Evolutionary conservation across 306 rosid species (phyloP).

Genomic region (Hylodesmum podocarpum): DNA sequence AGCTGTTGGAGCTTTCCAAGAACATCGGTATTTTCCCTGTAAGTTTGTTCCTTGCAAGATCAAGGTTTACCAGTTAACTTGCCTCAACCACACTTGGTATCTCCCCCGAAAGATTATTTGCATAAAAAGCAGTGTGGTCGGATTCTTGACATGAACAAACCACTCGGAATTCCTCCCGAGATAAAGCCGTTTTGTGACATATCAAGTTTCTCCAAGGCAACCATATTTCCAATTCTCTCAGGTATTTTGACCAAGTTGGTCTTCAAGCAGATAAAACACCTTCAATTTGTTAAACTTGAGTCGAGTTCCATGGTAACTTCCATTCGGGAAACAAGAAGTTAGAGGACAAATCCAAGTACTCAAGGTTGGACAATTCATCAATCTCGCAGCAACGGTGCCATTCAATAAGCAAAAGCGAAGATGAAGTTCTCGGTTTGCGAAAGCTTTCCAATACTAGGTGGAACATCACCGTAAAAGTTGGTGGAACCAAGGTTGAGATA

Average conservation of each 20-base stretch:
- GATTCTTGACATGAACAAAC: slow-evolving; percentile 34
- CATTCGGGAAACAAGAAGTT: slow-evolving; percentile 29
- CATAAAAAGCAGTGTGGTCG: slow-evolving; percentile 8
- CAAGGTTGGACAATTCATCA: slow-evolving; percentile 34
- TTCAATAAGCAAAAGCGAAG: slow-evolving; percentile 25
- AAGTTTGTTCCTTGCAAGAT: slow-evolving; percentile 23
- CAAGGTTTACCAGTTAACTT: slow-evolving; percentile 22
- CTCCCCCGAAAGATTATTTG: slow-evolving; percentile 25
- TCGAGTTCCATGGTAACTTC: slow-evolving; percentile 27
- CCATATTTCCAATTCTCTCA: slow-evolving; percentile 28
- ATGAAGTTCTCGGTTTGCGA: neutral
- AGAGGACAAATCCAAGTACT: slow-evolving; percentile 33
- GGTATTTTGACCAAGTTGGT: slow-evolving; percentile 35
- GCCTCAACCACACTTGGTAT: slow-evolving; percentile 34
- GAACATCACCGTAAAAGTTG: slow-evolving; percentile 34
- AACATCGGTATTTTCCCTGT: slow-evolving; percentile 35
- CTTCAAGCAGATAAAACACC: slow-evolving; percentile 21
- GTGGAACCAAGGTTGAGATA: slow-evolving; percentile 37
- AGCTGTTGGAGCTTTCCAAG: slow-evolving; percentile 27
- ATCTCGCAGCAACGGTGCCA: slow-evolving; percentile 29
- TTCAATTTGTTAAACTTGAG: slow-evolving; percentile 30
- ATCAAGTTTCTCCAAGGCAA: slow-evolving; percentile 34
- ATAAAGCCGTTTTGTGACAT: slow-evolving; percentile 15
- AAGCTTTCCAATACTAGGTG: slow-evolving; percentile 31
- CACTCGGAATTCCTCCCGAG: slow-evolving; percentile 25